Evolutionary conservation across 495 filamentous ascomycete species (phyloP).

Genomic region (Cudoniella acicularis): DNA sequence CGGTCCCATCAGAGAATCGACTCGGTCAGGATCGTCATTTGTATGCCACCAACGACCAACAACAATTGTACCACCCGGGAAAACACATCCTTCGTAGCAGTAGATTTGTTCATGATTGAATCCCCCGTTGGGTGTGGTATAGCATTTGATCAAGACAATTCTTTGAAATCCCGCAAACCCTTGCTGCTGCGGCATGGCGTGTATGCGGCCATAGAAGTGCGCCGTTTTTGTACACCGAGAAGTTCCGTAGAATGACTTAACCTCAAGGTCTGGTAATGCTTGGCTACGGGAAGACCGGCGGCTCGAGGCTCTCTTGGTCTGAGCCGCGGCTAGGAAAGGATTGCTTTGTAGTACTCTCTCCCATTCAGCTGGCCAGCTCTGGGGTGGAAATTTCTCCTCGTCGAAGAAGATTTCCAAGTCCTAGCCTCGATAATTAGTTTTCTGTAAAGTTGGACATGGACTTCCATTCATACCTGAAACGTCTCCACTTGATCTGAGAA

Average conservation of each 20-base stretch:
- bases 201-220: slow-evolving; percentile 25
- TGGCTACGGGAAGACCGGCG: neutral
- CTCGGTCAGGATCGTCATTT: slow-evolving; percentile 16
- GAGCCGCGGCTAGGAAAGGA: slow-evolving; percentile 6
- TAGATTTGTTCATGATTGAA: slow-evolving; percentile 13
- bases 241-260: slow-evolving; percentile 14
- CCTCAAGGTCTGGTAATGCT: neutral
- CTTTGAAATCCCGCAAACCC: slow-evolving; percentile 25
- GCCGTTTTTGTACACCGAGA: slow-evolving; percentile 3
- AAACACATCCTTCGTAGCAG: slow-evolving; percentile 46
- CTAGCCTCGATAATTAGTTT: too few relatives aligned
- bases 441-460: too few relatives aligned
- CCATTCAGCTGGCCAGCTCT: slow-evolving; percentile 13
- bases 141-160: slow-evolving; percentile 23
- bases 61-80: slow-evolving; percentile 44
- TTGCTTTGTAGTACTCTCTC: slow-evolving; percentile 11
- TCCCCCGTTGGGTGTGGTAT: neutral
- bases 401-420: slow-evolving; percentile 22
- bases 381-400: slow-evolving; percentile 2
- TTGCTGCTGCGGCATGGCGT: slow-evolving; percentile 18
- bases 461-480: slow-evolving; percentile 17
- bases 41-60: slow-evolving; percentile 43
- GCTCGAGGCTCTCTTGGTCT: neutral
- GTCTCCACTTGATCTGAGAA: slow-evolving; percentile 7
- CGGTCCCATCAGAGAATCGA: slow-evolving; percentile 35